Evolutionary conservation across 108 stramenopile species (phyloP), one percentile per base, ranked within the genome.

Genomic region (Stephanodiscus minutulus): DNA sequence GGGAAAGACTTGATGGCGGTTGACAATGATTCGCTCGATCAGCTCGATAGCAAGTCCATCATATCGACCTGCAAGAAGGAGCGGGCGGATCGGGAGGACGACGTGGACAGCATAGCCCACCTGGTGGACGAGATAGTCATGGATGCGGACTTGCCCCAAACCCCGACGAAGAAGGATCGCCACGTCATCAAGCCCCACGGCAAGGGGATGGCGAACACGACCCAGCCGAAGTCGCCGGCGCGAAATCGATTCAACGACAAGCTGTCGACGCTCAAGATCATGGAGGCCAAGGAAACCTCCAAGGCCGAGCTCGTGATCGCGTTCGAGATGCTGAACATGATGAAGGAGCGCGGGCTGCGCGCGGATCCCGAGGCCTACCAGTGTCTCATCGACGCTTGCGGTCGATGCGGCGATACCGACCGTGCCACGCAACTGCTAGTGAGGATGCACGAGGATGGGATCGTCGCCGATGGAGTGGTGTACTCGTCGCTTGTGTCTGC

Each of bases 371-470:
- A 87, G 56, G 89, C 92, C 0, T 93, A 88, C 62, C 87, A 93
- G 59, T 87, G 86, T 48, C 65, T 93, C 24, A 89, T 93, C 81
- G 89, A 93, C 66, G 92, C 92, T 10, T 93, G 92, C 59, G 92
- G 92, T 21, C 77, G 92, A 47, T 89, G 89, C 44, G 92, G 92
- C 24, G 92, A 93, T 46, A 93, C 92, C 4, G 88, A 89, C 63
- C 72, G 92, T 50, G 92, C 89, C 9, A 87, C 88, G 10, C 81
- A 93, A 43, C 68, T 93, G 31, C 76, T 93, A 3, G 74, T 82
- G 24, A 79, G 84, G 37, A 93, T 93, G 92, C 92, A 93, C 72
- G 87, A 89, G 64, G 92, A 93, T 79, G 92, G 92, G 11, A 90
- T 93, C 74, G 92, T 90, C 20, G 92, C 92, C 3, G 92, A 93